Base-by-base conservation (phyloP, 164 flowering plant genomes). In the Berberis thunbergii region DNA sequence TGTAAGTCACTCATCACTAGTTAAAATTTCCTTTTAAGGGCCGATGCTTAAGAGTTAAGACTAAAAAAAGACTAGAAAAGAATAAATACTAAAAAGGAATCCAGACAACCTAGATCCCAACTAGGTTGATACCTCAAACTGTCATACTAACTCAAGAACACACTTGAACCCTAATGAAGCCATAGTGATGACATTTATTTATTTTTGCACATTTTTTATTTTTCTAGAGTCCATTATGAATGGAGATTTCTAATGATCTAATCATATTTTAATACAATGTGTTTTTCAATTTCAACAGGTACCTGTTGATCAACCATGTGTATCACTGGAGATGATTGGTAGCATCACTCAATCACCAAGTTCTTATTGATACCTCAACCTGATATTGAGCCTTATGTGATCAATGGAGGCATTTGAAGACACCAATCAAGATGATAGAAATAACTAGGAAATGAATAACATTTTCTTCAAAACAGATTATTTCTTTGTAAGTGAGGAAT, bases 1-100 rank as follows among this genome's bases (percentile, higher is more conserved):
- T 78, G 96, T 88, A 79, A 86, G 89, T 87, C 56, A 67, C 40
- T 12, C 52, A 38, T 43, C 38, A 11, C 50, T 67, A 2, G 40
- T 54, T 54, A 3, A 26, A 10, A 13, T 38, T 26, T 13, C 40
- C 38, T 7, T 4, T 13, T n/a, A 54, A 26, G 26, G 26, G 26
- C 26, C 26, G 26, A 26, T 0, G 40, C 40, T 54, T 26, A 26
- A 26, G 26, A 54, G 41, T 7, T 54, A 7, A 52, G 54, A 54
- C 57, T 54, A 26, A 13, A 4, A 26, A 26, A 26, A 26, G 26
- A 26, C 26, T 26, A 26, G 26, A 26, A 26, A 26, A 26, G 26
- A 26, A 26, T 26, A 26, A 26, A 26, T 26, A 26, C 26, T 26
- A 26, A 26, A 26, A 26, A 26, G 26, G 26, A 26, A 26, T 26